Base-by-base conservation (phyloP, 805 yeast genomes). In the Zygosaccharomyces bailii region DNA sequence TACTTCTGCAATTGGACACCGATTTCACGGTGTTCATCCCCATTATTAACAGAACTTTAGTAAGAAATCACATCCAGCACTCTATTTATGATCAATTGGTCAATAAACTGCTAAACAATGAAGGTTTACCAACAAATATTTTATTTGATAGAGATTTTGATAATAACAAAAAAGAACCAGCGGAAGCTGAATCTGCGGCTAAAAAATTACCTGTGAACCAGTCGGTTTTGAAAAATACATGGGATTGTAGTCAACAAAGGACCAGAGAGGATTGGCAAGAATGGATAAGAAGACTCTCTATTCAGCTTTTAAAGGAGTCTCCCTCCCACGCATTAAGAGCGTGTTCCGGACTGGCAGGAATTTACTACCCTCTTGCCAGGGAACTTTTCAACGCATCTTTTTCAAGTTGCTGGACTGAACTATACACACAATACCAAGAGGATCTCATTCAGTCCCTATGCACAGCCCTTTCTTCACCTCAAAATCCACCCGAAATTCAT, bases 201-300 rank as follows among this genome's bases (percentile, higher is more conserved):
- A 80, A 84, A 55, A 86, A 86, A 55, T 69, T 91, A 8, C 90
- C 96, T 0, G 78, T 80, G 3, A 80, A 80, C 51, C 83, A 79
- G 52, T 73, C 72, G 42, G 71, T 71, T 6, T 70, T 93, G 55
- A 83, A 86, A 56, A 78, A 79, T 34, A 87, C 90, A 1, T 93
- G 99, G 98, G 96, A 89, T 54, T 84, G 96, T 20, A 78, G 86
- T 18, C 91, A 87, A 53, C 79, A 91, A 52, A 77, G 95, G 42
- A 87, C 97, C 0, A 82, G 82, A 54, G 98, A 90, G 55, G 99
- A 93, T 54, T 93, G 99, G 99, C 91, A 86, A 55, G 98, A 93
- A 59, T 93, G 99, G 99, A 80, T 89, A 52, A 78, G 95, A 47
- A 73, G 93, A 46, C 71, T 93, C 38, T 82, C 93, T 54, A 84